Conservation (phyloP, 768 basidiomycete genomes). For the Hirschioporus abietinus region DNA sequence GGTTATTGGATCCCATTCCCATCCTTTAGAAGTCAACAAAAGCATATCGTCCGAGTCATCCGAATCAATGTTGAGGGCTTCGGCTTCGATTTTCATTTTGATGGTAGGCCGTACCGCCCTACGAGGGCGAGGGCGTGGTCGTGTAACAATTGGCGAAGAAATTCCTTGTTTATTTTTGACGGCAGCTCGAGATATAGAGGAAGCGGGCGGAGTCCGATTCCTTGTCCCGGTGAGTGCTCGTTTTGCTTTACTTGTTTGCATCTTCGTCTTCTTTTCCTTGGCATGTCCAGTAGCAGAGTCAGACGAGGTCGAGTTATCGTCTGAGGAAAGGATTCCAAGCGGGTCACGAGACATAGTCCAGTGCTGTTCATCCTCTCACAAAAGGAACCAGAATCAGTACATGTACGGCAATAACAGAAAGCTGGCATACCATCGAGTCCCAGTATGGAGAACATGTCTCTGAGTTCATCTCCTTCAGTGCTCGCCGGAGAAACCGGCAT, state of each 20-base stretch:
- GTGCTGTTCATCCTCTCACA: background rate
- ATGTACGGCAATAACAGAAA: background rate
- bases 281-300: background rate
- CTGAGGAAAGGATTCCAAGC: background rate
- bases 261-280: constrained; percentile 1
- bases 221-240: background rate
- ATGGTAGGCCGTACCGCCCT: background rate
- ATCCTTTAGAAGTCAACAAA: constrained; percentile 13
- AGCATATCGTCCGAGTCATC: constrained; percentile 12
- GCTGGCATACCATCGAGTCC: constrained; percentile 10
- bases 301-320: no score
- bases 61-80: background rate
- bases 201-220: background rate
- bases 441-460: constrained; percentile 13
- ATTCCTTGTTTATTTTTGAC: background rate
- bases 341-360: background rate
- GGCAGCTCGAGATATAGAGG: background rate
- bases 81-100: constrained; percentile 1
- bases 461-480: constrained; percentile 10
- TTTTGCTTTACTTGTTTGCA: background rate
- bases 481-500: constrained; percentile 3
- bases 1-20: constrained; percentile 13
- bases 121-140: background rate
- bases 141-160: background rate
- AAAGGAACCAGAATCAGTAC: background rate